Evolutionary conservation across 495 filamentous ascomycete species (phyloP), one percentile per base, ranked within the genome.

Genomic region (Xylaria acuta): DNA sequence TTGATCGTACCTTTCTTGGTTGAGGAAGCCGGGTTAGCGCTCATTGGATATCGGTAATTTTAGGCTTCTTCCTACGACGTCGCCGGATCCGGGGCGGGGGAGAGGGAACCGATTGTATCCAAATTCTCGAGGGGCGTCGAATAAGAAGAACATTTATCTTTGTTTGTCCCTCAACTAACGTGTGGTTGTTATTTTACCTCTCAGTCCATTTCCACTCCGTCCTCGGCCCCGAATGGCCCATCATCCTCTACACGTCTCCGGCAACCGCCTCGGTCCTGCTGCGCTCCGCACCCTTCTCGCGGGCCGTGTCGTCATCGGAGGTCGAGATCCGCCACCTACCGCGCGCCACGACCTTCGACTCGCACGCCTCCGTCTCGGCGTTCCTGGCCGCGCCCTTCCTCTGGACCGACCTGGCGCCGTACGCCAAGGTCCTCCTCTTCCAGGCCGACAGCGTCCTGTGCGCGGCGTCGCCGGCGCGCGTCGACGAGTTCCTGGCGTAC

Each of bases 381-480:
- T 77, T 65, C 70, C 73, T 77, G 4, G 41, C 75, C 27, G 56
- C 64, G 5, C 56, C 67, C 1, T 80, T 78, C 74, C 53, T 82
- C 3, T 82, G 79, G 79, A 73, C 79, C 20, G 67, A 74, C 40
- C 68, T 82, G 36, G 73, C 71, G 32, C 76, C 79, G 1, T 78
- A 76, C 22, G 64, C 68, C 36, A 75, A 76, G 63, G 72, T 82
- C 30, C 69, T 82, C 20, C 65, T 80, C 7, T 82, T 82, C 69
- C 79, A 82, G 69, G 70, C 72, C 36, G 80, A 82, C 70, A 77
- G 73, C 58, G 79, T 82, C 66, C 60, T 82, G 7, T 82, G 80
- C 68, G 71, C 76, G 14, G 78, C 76, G 38, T 66, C 76, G 11
- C 65, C 71, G 16, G 62, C 67, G 18, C 74, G 67, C 47, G 76